phyloP scores from a whole-genome alignment of 192 early-diverging fungal species.

The Oehlia diaphana region DNA sequence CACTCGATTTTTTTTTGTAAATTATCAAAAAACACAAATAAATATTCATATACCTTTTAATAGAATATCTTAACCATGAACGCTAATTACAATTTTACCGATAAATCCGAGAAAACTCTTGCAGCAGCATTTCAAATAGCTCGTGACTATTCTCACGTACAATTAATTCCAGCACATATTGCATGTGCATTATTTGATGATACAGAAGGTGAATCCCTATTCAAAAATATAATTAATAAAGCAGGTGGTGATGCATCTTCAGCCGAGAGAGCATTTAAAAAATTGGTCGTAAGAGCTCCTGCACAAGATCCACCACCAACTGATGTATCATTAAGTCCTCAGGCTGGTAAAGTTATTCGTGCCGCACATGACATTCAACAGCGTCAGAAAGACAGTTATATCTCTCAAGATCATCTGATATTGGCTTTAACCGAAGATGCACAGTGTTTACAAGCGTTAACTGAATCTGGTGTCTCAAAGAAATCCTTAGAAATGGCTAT shows the following conservation, averaged over 20 bases:
- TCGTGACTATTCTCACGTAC: slow-evolving; percentile 71
- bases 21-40: too few relatives aligned
- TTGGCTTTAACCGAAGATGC: slow-evolving; percentile 74
- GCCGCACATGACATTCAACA: slow-evolving; percentile 82
- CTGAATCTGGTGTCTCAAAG: slow-evolving; percentile 65
- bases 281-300: slow-evolving; percentile 75
- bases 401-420: slow-evolving; percentile 90
- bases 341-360: slow-evolving; percentile 62
- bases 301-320: slow-evolving; percentile 85
- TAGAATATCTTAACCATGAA: slow-evolving; percentile 39
- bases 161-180: slow-evolving; percentile 82
- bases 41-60: too few relatives aligned
- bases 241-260: slow-evolving; percentile 76
- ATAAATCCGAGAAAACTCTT: slow-evolving; percentile 78
- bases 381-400: slow-evolving; percentile 83
- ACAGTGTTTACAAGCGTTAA: slow-evolving; percentile 62
- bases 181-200: slow-evolving; percentile 79
- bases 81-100: slow-evolving; percentile 72
- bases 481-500: slow-evolving; percentile 77
- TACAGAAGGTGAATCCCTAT: slow-evolving; percentile 74
- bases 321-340: slow-evolving; percentile 64
- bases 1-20: too few relatives aligned
- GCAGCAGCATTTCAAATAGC: slow-evolving; percentile 64
- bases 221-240: slow-evolving; percentile 77
- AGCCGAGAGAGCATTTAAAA: slow-evolving; percentile 80